These are phyloP conservation scores for Salvia rosmarinus DNA, from an alignment of 257 asterid genomes.

Conservation along the genomic window DNA sequence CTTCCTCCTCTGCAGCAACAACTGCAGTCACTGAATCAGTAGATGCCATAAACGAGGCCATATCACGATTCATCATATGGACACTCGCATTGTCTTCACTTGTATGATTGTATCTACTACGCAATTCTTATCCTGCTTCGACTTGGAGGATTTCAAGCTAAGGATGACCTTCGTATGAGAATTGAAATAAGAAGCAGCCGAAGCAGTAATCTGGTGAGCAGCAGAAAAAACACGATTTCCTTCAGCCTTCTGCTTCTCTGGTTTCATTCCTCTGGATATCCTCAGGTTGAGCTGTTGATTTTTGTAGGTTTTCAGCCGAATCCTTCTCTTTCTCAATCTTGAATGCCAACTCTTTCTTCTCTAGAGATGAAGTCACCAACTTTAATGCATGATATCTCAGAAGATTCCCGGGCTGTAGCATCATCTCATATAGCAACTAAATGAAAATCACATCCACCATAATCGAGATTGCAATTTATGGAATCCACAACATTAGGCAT, in stretches of 20 bases:
- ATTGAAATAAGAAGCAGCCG: slow-evolving; percentile 87
- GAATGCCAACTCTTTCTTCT: slow-evolving; percentile 61
- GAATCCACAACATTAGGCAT: not conserved
- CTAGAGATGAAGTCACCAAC: slow-evolving; percentile 70
- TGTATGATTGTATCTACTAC: slow-evolving; percentile 24
- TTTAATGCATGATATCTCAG: slow-evolving; percentile 52
- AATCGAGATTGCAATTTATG: not conserved
- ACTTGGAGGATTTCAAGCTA: slow-evolving; percentile 51
- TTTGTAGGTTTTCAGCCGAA: slow-evolving; percentile 32
- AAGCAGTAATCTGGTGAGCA: slow-evolving; percentile 82
- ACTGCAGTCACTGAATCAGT: slow-evolving; percentile 82
- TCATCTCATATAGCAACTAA: slow-evolving; percentile 1
- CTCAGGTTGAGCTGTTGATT: slow-evolving; percentile 17
- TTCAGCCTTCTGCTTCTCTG: slow-evolving; percentile 28
- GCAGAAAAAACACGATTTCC: slow-evolving; percentile 50
- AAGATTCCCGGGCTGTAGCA: slow-evolving; percentile 61
- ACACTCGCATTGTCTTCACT: slow-evolving; percentile 21
- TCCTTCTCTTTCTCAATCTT: slow-evolving; percentile 52
- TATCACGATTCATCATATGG: slow-evolving; percentile 47
- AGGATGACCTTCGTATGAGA: slow-evolving; percentile 73
- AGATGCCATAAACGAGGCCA: slow-evolving; percentile 76
- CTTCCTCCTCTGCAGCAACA: slow-evolving; percentile 95
- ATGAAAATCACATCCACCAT: slow-evolving; percentile 6
- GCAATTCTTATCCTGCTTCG: slow-evolving; percentile 33
- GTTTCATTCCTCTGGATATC: slow-evolving; percentile 32